These are phyloP conservation scores for Cryptococcus wingfieldii DNA, from an alignment of 1,284 basidiomycete genomes.

Conservation along the genomic window DNA sequence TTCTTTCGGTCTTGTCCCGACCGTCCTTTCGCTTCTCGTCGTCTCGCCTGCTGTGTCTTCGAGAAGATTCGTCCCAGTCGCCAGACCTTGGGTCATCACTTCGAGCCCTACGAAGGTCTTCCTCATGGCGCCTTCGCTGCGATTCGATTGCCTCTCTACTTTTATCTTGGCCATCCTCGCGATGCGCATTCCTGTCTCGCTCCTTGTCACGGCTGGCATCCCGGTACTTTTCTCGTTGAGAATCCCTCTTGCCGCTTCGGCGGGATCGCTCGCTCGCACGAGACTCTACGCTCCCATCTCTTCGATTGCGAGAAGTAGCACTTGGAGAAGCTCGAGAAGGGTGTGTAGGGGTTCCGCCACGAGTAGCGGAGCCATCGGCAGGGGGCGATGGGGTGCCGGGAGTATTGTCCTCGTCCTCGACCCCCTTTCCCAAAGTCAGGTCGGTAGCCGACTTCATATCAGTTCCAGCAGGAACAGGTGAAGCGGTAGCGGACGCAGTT, in stretches of 20 bases:
- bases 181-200: conserved; percentile 20
- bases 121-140: no score
- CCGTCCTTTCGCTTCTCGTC: conserved; percentile 5
- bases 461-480: neutral
- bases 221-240: conserved; percentile 31
- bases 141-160: no score
- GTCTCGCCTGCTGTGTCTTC: conserved; percentile 2
- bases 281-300: conserved; percentile 39
- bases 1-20: neutral
- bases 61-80: neutral
- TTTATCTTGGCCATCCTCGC: conserved; percentile 11
- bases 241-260: conserved; percentile 31
- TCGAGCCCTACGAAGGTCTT: conserved; percentile 1
- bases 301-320: conserved; percentile 4
- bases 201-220: conserved; percentile 30
- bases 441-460: neutral
- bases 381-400: neutral
- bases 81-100: conserved; percentile 5
- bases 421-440: neutral
- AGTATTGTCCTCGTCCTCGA: neutral
- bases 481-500: neutral
- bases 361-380: neutral
- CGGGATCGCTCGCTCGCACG: conserved; percentile 29
- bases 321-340: conserved; percentile 11
- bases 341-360: conserved; percentile 10